Evolutionary conservation across 1,284 basidiomycete genomes (phyloP), one percentile per base, ranked within the genome.

Genomic region (Rhodotorula sp.): DNA sequence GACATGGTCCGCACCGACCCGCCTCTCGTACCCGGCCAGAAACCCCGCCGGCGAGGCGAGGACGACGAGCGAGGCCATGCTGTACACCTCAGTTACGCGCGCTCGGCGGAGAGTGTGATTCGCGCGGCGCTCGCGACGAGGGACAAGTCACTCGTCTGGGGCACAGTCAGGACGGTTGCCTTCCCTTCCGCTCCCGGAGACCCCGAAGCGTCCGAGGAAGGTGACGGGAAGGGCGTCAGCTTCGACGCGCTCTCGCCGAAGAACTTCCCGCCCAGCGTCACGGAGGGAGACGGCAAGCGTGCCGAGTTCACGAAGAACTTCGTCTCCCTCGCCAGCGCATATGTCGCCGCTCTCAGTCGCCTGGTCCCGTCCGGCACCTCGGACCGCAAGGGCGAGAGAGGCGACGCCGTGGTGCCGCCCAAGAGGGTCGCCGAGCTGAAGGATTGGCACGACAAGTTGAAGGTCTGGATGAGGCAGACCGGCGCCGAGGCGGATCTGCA

Each of bases 141-240:
- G 7, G 69, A 71, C 28, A 28, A 64, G 9, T 46, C 59, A 9
- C 53, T 59, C 20, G 52, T 71, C 18, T 71, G 65, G 63, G 30
- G 56, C 8, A 51, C 56, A 13, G 4, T 71, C 16, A 65, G 62
- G 47, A 37, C 57, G 15, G 60, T 67, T 30, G 26, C 40, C 9
- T 51, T 44, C 40, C 34, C 57, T 46, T 47, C 53, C 52, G 20
- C 37, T 22, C 28, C 52, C 51, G 22, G 59, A 37, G 18, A 6
- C 31, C 31, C n/a, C 16, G 18, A 11, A 22, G 20, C 31, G 54
- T 34, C 20, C 24, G 18, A 31, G 20, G 31, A 55, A 30, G 22
- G 54, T 31, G 24, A 20, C 37, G 24, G 55, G 2, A 13, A 8
- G 6, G 22, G 24, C 22, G 37, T 24, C 37, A 9, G 28, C n/a